Percentiles rank a stretch among this genome's conserved stretches.
phyloP scores from a whole-genome alignment of 768 basidiomycete genomes.

The Serendipita indica region DNA sequence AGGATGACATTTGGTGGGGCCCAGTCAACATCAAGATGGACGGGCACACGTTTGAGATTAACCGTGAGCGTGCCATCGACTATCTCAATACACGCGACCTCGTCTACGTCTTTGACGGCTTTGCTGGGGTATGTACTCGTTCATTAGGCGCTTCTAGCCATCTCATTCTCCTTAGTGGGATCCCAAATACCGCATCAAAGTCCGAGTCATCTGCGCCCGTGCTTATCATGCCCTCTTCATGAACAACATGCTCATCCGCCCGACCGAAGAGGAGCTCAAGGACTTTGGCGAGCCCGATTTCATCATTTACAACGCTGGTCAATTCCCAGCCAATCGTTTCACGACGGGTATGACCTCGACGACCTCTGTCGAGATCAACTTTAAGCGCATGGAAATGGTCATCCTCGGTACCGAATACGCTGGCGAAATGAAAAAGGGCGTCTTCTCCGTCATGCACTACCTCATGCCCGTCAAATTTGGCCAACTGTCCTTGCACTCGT shows the following conservation, averaged over 20 bases:
- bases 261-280: slow-evolving; percentile 83
- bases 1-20: slow-evolving; percentile 99
- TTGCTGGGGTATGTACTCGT: slow-evolving; percentile 42
- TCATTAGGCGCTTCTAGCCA: not conserved
- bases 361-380: slow-evolving; percentile 98
- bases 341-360: slow-evolving; percentile 99
- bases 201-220: slow-evolving; percentile 94
- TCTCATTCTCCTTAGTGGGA: slow-evolving; percentile 44
- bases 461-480: slow-evolving; percentile 97
- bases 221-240: slow-evolving; percentile 99
- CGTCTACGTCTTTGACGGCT: slow-evolving; percentile 96
- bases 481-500: slow-evolving; percentile 93
- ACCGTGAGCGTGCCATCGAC: slow-evolving; percentile 97
- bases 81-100: slow-evolving; percentile 97
- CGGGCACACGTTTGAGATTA: slow-evolving; percentile 98
- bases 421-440: slow-evolving; percentile 99
- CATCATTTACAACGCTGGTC: slow-evolving; percentile 99
- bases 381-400: slow-evolving; percentile 99
- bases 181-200: slow-evolving; percentile 98
- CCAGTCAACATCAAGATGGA: slow-evolving; percentile 99
- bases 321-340: slow-evolving; percentile 99
- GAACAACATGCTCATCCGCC: slow-evolving; percentile 99
- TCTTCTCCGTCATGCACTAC: slow-evolving; percentile 99
- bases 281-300: slow-evolving; percentile 97
- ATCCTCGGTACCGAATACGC: slow-evolving; percentile 97